phyloP scores from a whole-genome alignment of 768 basidiomycete genomes.

The Calvatia gigantea region DNA sequence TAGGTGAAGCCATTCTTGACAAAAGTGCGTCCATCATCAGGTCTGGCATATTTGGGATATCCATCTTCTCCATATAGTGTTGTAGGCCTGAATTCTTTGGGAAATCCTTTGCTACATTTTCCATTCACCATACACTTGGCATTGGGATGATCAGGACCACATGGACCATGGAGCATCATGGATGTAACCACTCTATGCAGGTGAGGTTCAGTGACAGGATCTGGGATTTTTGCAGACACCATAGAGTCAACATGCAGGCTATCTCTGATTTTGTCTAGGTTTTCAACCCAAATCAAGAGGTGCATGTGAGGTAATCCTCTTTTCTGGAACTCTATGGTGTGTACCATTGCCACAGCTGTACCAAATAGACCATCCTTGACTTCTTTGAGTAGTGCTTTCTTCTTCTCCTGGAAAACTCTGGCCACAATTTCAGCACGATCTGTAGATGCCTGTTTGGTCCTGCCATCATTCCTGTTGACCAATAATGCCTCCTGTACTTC shows the following conservation, averaged over 20 bases:
- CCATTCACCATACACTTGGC: slow-evolving; percentile 40
- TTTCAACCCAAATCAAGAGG: slow-evolving; percentile 38
- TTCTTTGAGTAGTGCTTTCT: slow-evolving; percentile 28
- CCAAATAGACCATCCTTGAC: slow-evolving; percentile 42
- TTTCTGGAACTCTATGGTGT: slow-evolving; percentile 59
- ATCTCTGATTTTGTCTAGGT: slow-evolving; percentile 27
- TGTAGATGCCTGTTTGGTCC: not conserved
- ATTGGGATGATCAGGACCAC: slow-evolving; percentile 29
- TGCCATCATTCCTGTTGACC: too few relatives aligned
- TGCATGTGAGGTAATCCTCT: slow-evolving; percentile 54
- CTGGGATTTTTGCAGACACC: slow-evolving; percentile 41
- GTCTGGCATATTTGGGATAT: slow-evolving; percentile 35
- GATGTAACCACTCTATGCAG: slow-evolving; percentile 38
- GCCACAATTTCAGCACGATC: slow-evolving; percentile 47
- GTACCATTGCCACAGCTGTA: slow-evolving; percentile 36
- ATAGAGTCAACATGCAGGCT: slow-evolving; percentile 34
- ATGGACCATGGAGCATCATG: slow-evolving; percentile 49
- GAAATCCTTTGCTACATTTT: slow-evolving; percentile 40
- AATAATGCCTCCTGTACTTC: slow-evolving; percentile 28
- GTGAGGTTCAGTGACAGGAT: slow-evolving; percentile 31
- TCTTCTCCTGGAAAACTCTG: slow-evolving; percentile 42
- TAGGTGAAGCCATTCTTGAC: slow-evolving; percentile 7
- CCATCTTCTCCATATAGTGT: slow-evolving; percentile 36
- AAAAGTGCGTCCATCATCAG: slow-evolving; percentile 29
- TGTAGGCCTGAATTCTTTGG: slow-evolving; percentile 29